These are phyloP conservation scores for Solanum hybrid DNA, from an alignment of 305 asterid genomes.

Conservation along the genomic window DNA sequence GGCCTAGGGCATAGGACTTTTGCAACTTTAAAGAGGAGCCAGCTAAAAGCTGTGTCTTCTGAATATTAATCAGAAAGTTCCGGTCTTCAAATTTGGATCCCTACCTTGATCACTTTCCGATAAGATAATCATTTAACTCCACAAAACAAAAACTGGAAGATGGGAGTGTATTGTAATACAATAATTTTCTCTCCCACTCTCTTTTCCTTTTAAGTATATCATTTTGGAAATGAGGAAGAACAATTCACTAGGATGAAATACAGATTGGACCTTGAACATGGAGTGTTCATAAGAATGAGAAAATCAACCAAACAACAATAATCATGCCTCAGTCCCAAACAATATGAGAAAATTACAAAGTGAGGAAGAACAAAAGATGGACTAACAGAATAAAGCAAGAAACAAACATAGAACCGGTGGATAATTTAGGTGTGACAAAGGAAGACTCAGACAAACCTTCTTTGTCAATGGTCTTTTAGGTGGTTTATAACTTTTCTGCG, in stretches of 20 bases:
- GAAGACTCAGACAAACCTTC: slow-evolving; percentile 40
- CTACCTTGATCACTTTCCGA: neutral
- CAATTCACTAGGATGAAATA: neutral
- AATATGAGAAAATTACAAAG: neutral
- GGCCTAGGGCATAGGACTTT: neutral
- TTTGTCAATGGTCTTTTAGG: slow-evolving; percentile 89
- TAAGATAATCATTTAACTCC: neutral
- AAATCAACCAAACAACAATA: neutral
- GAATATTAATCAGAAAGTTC: neutral
- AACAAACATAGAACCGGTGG: neutral
- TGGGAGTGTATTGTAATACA: neutral
- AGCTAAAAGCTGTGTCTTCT: neutral
- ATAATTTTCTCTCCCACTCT: neutral
- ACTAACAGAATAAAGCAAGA: neutral
- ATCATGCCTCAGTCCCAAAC: neutral
- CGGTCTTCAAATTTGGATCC: neutral
- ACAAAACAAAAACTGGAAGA: neutral
- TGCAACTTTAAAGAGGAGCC: neutral
- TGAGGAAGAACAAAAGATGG: neutral
- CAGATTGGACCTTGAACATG: neutral
- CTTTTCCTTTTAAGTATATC: neutral
- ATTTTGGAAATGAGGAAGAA: neutral
- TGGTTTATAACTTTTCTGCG: slow-evolving; percentile 91
- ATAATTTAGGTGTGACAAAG: neutral
- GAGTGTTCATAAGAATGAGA: neutral